Conservation (phyloP, 179 eudicot genomes). For the Silene vulgaris region DNA sequence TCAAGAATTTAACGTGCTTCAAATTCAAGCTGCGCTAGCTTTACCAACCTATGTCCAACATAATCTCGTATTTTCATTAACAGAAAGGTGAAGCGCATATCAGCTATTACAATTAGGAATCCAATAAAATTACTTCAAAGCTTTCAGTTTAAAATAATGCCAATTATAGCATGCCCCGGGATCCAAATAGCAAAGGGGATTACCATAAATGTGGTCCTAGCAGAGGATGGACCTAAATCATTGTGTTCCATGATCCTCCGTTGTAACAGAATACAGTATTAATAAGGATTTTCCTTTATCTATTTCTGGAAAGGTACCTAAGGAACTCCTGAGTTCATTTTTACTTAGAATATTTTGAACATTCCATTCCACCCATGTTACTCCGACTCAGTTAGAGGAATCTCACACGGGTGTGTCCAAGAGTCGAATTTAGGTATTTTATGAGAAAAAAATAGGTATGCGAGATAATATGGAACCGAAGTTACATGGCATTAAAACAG, state of each 20-base stretch:
- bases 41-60: background rate
- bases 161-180: background rate
- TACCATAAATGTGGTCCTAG: background rate
- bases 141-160: background rate
- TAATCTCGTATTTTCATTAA: background rate
- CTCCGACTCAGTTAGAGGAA: background rate
- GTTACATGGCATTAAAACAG: background rate
- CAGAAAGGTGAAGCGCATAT: background rate
- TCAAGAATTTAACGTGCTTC: background rate
- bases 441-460: background rate
- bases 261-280: background rate
- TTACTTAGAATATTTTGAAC: background rate
- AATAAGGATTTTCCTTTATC: background rate
- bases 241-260: conserved; percentile 1
- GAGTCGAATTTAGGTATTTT: background rate
- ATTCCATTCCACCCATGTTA: background rate
- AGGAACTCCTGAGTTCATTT: background rate
- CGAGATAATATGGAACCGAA: background rate
- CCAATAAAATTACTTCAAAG: background rate
- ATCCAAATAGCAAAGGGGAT: background rate
- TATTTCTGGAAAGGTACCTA: background rate
- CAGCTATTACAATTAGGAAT: background rate
- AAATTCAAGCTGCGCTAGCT: background rate
- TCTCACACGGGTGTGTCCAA: background rate
- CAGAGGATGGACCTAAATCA: conserved; percentile 3